Evolutionary conservation across 148 eudicot genomes (phyloP).

Genomic region (Amaranthus palmeri): DNA sequence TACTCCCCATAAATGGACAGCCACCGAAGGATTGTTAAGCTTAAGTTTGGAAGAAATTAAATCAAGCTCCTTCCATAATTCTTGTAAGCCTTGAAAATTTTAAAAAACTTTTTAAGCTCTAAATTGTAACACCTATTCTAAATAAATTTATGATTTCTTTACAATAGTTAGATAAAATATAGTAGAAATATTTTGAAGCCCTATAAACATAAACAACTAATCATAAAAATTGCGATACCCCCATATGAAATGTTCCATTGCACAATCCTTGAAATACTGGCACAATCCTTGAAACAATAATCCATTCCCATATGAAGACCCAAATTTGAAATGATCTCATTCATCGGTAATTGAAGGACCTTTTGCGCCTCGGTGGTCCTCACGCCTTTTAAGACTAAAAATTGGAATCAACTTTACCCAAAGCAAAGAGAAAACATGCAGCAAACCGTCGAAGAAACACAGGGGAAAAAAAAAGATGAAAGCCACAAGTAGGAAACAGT

Average conservation of each 20-base stretch:
- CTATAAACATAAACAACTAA: no score
- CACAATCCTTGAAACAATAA: neutral
- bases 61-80: neutral
- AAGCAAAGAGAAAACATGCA: neutral
- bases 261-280: no score
- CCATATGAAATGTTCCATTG: no score
- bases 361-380: no score
- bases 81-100: neutral
- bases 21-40: neutral
- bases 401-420: neutral
- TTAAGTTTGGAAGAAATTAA: no score
- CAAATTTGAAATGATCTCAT: neutral
- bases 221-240: no score
- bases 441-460: neutral
- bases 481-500: no score
- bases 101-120: neutral
- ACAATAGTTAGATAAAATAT: no score
- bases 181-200: no score
- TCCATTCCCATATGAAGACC: neutral
- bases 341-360: no score
- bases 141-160: no score
- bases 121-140: neutral
- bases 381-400: neutral
- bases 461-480: neutral
- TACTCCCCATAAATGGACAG: neutral